Evolutionary conservation across 495 filamentous ascomycete genomes (phyloP), one percentile per base, ranked within the genome.

Genomic region (Neurospora terricola): DNA sequence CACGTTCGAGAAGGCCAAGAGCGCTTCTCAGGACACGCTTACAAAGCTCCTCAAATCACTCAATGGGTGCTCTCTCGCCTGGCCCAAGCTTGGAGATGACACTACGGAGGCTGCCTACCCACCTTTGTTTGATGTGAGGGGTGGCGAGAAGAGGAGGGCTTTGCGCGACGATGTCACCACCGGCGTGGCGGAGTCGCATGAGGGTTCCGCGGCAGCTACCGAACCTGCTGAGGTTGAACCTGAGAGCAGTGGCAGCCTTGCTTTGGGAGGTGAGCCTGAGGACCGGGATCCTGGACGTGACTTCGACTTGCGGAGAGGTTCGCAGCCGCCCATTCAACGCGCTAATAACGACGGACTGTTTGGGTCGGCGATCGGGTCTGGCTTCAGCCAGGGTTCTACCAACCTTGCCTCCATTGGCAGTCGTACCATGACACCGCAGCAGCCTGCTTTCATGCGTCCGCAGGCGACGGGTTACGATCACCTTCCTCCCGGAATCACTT

Each of bases 251-350:
- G 85, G 85, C 12, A 98, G 94, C 78, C 85, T 96, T 40, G 93
- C 95, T 71, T 86, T 98, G 21, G 94, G 94, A 71, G 94, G 94
- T 10, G 94, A 97, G 76, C 94, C 94, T 0, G 94, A 98, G 76
- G 93, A 93, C 75, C 86, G 87, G 73, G 88, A 88, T 14, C 83
- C 81, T 54, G 78, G 77, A 62, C 87, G 87, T 48, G 86, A 88
- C 14, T 86, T 82, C 38, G 83, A 87, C 59, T 81, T 83, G 23
- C 83, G 85, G 54, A 77, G 83, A 68, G 87, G 87, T 48, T 88
- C 93, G 34, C 92, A 93, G 76, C 90, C 91, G 0, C 92, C 94
- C 10, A 92, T 92, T 38, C 91, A 93, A 71, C 88, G 92, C 77
- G 83, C 83, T 43, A 87, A 84, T 18, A 82, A 86, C 9, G 84